Conservation (phyloP, 176 grass and related monocot genomes). For the Phoenix roebelenii region DNA sequence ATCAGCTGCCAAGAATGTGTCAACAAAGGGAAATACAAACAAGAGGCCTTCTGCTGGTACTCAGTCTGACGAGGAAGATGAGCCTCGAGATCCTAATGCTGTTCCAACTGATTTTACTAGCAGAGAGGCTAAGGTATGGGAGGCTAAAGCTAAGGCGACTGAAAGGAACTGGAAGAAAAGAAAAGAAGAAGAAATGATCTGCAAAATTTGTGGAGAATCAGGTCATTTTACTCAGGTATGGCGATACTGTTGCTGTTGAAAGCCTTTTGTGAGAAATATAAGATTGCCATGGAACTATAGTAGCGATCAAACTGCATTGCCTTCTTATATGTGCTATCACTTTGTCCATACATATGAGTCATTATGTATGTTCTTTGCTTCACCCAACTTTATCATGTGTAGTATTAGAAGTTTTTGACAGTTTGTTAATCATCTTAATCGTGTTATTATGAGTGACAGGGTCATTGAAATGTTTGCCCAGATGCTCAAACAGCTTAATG, state of each 20-base stretch:
- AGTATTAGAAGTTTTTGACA: no score
- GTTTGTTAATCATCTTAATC: no score
- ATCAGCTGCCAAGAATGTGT: slow-evolving; percentile 29
- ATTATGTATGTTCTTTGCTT: no score
- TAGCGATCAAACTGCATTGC: no score
- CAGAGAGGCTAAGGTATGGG: slow-evolving; percentile 88
- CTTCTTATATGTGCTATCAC: no score
- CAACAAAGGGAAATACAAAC: slow-evolving; percentile 41
- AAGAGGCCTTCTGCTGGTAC: slow-evolving; percentile 30
- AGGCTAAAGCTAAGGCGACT: slow-evolving; percentile 95
- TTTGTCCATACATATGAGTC: no score
- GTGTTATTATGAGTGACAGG: no score
- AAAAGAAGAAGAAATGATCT: slow-evolving; percentile 96
- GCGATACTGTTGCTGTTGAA: slow-evolving; percentile 10
- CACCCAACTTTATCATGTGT: no score
- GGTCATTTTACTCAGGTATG: slow-evolving; percentile 94
- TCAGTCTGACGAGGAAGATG: slow-evolving; percentile 66
- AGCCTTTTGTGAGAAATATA: background rate
- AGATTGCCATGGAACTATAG: no score
- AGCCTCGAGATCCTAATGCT: slow-evolving; percentile 60
- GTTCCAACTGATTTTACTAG: slow-evolving; percentile 94
- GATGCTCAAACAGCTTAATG: no score
- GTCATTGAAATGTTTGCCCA: no score
- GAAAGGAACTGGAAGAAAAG: slow-evolving; percentile 99
- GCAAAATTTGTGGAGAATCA: slow-evolving; percentile 88